Evolutionary conservation across 2,329 filamentous ascomycete genomes (phyloP), one percentile per base, ranked within the genome.

Genomic region (Hyphodiscus sp.): DNA sequence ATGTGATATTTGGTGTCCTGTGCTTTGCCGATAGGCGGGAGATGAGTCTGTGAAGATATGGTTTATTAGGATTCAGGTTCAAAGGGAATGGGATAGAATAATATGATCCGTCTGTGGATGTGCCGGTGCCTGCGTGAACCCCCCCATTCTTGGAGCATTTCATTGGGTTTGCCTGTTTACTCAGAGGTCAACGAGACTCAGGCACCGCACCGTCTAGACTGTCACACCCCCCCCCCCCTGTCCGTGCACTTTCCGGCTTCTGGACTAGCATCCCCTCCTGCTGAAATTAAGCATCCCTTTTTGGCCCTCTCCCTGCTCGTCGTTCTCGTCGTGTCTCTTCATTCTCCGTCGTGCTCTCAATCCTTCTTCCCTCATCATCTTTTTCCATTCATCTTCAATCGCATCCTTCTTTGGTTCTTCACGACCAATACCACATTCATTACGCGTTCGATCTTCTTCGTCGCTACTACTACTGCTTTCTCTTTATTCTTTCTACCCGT

Each of bases 351-450:
- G 19, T 49, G 42, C 41, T 48, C 38, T n/a, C n/a, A n/a, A n/a
- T n/a, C n/a, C n/a, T 50, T 56, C 51, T 42, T 50, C 42, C 30
- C 47, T 45, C 46, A 55, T 52, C 54, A 46, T 45, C 54, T 50
- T 50, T 43, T 26, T 50, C 51, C 41, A 52, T 47, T 45, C 42
- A 55, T 51, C 53, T 51, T 45, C 47, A 52, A 52, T 50, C 51
- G 56, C 53, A 49, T 53, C 52, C 54, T 54, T 44, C 56, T 58
- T 59, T 62, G 58, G 53, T 55, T 59, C 51, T 53, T 63, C 48
- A 54, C 54, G 53, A 56, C 56, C 57, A 59, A 53, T 50, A 56
- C 41, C 52, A 55, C 61, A 53, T 62, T 62, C 59, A 58, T 61
- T 63, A 51, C 29, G 29, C 41, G 50, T 43, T 49, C 57, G 49